Conservation (phyloP, 2,329 filamentous ascomycete genomes). For the Pseudomassariella vexata region DNA sequence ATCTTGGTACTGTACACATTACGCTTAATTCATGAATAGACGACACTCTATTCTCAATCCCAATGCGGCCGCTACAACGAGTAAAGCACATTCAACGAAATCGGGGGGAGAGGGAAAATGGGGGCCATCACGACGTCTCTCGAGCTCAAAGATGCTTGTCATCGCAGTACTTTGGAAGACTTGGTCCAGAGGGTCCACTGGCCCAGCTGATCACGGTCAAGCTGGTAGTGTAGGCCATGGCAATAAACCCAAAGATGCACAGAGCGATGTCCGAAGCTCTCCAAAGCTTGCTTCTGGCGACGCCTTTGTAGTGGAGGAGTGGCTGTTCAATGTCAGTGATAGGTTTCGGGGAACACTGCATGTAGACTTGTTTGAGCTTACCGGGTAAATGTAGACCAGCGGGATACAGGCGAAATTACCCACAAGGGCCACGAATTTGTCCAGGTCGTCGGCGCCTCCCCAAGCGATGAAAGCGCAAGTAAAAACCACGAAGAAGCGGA, state of each 20-base stretch:
- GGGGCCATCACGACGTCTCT: too few species aligned
- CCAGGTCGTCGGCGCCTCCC: constrained; percentile 85
- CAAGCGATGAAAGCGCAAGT: constrained; percentile 84
- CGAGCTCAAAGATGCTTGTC: constrained; percentile 21
- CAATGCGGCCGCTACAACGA: constrained; percentile 6
- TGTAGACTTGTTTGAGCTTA: constrained; percentile 43
- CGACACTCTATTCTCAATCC: constrained; percentile 4
- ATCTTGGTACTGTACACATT: not conserved
- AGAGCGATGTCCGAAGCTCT: constrained; percentile 68
- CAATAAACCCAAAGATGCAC: constrained; percentile 74
- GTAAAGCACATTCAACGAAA: constrained; percentile 1
- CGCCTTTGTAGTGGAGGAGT: constrained; percentile 78
- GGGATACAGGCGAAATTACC: constrained; percentile 98
- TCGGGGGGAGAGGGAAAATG: constrained; percentile 1
- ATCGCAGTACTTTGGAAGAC: constrained; percentile 50
- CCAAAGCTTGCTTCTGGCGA: constrained; percentile 64
- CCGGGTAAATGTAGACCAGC: constrained; percentile 94
- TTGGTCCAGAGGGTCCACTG: constrained; percentile 39
- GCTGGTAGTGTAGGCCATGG: constrained; percentile 87
- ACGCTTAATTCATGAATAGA: not conserved
- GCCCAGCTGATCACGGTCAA: constrained; percentile 88
- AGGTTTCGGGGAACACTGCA: too few species aligned
- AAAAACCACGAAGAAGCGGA: constrained; percentile 88
- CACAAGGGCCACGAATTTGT: constrained; percentile 95
- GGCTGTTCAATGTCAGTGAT: too few species aligned